Base-by-base conservation (phyloP, 2,329 filamentous ascomycete genomes). In the Phyllosticta ampelicida region DNA sequence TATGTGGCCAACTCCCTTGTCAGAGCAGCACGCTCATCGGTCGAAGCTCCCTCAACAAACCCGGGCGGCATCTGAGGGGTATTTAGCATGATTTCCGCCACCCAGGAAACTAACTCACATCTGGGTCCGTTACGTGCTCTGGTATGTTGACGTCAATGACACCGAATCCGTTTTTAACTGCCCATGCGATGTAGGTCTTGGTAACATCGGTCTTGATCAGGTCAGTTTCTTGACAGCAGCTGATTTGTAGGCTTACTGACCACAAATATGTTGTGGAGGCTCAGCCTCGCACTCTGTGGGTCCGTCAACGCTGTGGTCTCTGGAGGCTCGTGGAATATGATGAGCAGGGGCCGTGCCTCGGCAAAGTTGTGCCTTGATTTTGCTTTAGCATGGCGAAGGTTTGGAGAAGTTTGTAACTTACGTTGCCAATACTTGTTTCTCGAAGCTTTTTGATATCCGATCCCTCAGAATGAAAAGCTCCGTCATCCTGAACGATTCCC, bases 61-160 rank as follows among this genome's bases (percentile, higher is more conserved):
- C 66, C 66, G 16, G 68, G 66, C 19, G 67, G 61, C 51, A 72
- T 71, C 62, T 68, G 52, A 50, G n/a, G 57, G 16, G 36, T 48
- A 8, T 50, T 65, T 16, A 66, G 59, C 48, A 29, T 57, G 2
- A 49, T 20, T 19, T 26, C 23, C 16, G 13, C 9, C 16, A 1
- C 18, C 13, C 4, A 18, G 29, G 52, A 53, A 5, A 18, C 11
- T 30, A 18, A 62, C 72, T 67, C 71, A 85, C 84, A 63, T 84
- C 80, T 48, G 83, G 77, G 19, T 80, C 78, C 1, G 86, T 85
- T 53, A 91, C 78, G 65, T 90, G 83, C 62, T 86, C 86, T 0
- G 92, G 92, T 2, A 99, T 80, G 63, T 97, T 97, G 60, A 96
- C 82, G 69, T 99, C 94, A 65, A 99, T 87, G 20, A 97, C 83